Evolutionary conservation across 225 moss, liverwort and hornwort genomes (phyloP).

Genomic region (Pseudisothecium myosuroides): DNA sequence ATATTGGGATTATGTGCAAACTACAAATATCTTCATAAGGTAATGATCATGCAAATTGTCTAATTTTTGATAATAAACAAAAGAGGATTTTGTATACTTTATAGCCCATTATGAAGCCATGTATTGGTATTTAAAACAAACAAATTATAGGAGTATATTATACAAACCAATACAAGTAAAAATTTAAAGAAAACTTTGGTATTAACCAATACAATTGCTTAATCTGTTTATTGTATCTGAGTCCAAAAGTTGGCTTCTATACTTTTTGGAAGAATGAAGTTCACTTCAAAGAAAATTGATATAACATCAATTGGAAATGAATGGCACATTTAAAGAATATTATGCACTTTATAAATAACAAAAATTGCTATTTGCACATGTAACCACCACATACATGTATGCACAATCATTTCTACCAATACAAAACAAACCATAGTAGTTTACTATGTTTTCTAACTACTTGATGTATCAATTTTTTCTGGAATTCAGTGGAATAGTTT

Average conservation of each 20-base stretch:
- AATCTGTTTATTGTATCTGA: not conserved
- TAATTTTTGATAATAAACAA: not conserved
- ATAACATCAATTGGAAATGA: rapidly evolving
- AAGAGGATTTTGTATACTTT: not conserved
- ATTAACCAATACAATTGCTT: not conserved
- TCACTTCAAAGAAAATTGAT: not conserved
- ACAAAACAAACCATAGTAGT: not conserved
- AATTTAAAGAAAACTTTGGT: rapidly evolving
- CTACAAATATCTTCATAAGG: not conserved
- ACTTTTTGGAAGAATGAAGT: rapidly evolving
- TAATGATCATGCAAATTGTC: not conserved
- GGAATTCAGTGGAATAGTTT: rapidly evolving
- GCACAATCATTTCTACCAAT: not conserved
- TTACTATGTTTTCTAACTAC: rapidly evolving
- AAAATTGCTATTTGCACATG: not conserved
- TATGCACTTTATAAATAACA: not conserved
- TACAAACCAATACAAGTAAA: not conserved
- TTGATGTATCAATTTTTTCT: not conserved
- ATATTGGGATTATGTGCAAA: not conserved
- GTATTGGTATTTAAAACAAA: not conserved
- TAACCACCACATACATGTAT: not conserved
- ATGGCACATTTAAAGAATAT: not conserved
- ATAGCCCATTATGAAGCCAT: not conserved
- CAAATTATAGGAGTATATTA: not conserved
- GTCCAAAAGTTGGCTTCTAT: not conserved